Evolutionary conservation across 768 basidiomycete species (phyloP).

Genomic region (Epithele typhae): DNA sequence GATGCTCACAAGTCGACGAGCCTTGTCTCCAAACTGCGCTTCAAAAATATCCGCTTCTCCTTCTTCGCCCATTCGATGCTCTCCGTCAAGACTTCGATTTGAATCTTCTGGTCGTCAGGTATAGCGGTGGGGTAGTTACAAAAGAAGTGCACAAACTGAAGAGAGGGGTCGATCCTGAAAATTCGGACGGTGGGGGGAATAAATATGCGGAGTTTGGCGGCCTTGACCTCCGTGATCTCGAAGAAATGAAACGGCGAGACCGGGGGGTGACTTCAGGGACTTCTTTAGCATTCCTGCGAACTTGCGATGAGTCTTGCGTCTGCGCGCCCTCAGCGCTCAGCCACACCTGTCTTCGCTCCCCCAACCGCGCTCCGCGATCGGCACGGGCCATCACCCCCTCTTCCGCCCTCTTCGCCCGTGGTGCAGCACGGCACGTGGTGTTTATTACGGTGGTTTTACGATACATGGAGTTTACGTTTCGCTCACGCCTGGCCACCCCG

Average conservation of each 20-base stretch:
- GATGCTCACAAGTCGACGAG: constrained; percentile 64
- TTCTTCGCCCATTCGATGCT: constrained; percentile 89
- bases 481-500: too few relatives aligned
- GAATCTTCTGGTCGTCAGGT: constrained; percentile 66
- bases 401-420: too few relatives aligned
- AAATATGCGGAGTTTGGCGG: constrained; percentile 84
- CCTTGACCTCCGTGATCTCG: constrained; percentile 97
- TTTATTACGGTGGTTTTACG: too few relatives aligned
- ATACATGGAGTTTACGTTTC: too few relatives aligned
- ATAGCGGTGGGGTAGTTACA: constrained; percentile 83
- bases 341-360: too few relatives aligned
- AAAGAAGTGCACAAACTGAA: constrained; percentile 86
- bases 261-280: constrained; percentile 83
- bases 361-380: too few relatives aligned
- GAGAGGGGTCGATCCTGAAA: not conserved
- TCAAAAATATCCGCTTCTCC: constrained; percentile 93
- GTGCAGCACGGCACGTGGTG: too few relatives aligned
- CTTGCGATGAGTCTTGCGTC: not conserved
- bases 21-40: constrained; percentile 88
- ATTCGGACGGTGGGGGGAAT: not conserved
- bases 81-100: constrained; percentile 80
- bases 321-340: too few relatives aligned
- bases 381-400: too few relatives aligned
- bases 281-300: constrained; percentile 70
- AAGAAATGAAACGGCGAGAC: constrained; percentile 79